Conservation (phyloP, 495 filamentous ascomycete genomes). For the Penicillium macrosclerotiorum region DNA sequence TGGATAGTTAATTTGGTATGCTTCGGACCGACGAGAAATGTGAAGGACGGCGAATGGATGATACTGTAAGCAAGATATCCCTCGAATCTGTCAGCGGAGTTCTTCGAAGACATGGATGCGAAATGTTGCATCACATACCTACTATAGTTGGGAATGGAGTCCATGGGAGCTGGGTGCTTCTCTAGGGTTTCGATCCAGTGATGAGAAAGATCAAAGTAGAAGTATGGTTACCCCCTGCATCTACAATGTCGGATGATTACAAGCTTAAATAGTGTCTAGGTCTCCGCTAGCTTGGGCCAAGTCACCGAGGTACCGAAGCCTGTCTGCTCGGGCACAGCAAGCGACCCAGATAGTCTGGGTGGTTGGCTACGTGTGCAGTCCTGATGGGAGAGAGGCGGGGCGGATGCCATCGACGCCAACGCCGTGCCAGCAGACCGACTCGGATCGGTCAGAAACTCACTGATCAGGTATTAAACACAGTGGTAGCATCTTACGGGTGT, state of each 20-base stretch:
- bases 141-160: constrained; percentile 30
- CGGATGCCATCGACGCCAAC: constrained; percentile 23
- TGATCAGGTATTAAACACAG: no score
- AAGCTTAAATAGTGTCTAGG: no score
- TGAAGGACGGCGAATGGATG: constrained; percentile 43
- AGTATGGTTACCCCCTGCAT: neutral
- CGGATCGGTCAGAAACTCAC: neutral
- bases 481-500: no score
- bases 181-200: no score
- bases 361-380: constrained; percentile 38
- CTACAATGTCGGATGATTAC: neutral
- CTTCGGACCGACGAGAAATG: constrained; percentile 48
- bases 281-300: constrained; percentile 2
- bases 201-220: no score
- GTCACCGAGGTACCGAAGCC: constrained; percentile 8
- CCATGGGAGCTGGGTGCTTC: constrained; percentile 24
- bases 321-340: constrained; percentile 8
- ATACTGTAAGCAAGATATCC: constrained; percentile 28
- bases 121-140: constrained; percentile 26
- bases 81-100: neutral
- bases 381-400: constrained; percentile 19
- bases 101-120: neutral
- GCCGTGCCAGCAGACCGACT: constrained; percentile 18
- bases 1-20: constrained; percentile 48
- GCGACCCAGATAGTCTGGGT: constrained; percentile 24